Evolutionary conservation across 495 filamentous ascomycete genomes (phyloP).

Genomic region (Penicillium canariense): DNA sequence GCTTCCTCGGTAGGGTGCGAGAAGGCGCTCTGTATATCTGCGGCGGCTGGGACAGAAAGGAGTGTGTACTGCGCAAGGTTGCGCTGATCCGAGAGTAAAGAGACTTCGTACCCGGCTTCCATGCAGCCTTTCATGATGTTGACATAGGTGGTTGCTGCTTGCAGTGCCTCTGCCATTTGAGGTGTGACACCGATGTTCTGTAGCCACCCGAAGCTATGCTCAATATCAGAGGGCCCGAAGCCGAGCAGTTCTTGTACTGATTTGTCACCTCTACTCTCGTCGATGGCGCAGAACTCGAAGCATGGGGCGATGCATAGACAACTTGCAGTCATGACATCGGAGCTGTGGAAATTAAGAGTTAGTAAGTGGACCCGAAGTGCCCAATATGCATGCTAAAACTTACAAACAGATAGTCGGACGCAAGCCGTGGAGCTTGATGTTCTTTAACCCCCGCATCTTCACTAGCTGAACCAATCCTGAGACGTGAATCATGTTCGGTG

Average conservation of each 20-base stretch:
- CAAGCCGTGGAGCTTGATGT: conserved; percentile 32
- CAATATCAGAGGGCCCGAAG: conserved; percentile 23
- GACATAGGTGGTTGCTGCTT: conserved; percentile 32
- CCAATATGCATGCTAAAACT: conserved; percentile 9
- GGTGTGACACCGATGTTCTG: conserved; percentile 31
- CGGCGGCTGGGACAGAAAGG: conserved; percentile 28
- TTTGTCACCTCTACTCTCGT: conserved; percentile 16
- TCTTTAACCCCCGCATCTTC: conserved; percentile 33
- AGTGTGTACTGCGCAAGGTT: conserved; percentile 37
- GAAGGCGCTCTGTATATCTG: conserved; percentile 16
- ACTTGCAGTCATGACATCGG: conserved; percentile 35
- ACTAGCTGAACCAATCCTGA: conserved; percentile 37
- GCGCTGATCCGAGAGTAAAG: conserved; percentile 37
- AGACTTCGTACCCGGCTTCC: conserved; percentile 13
- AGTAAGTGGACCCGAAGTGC: background rate
- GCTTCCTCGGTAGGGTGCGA: conserved; percentile 17
- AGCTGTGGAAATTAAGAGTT: conserved; percentile 24
- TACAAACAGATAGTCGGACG: conserved; percentile 38
- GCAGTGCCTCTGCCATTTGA: conserved; percentile 32
- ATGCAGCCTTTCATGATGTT: conserved; percentile 24
- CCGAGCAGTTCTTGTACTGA: conserved; percentile 31
- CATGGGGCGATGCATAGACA: conserved; percentile 28
- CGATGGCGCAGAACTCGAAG: conserved; percentile 37
- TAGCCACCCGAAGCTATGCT: conserved; percentile 27
- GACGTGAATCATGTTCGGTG: conserved; percentile 39